Evolutionary conservation across 352 stramenopile genomes (phyloP), one percentile per base, ranked within the genome.

Genomic region (Albugo candida): DNA sequence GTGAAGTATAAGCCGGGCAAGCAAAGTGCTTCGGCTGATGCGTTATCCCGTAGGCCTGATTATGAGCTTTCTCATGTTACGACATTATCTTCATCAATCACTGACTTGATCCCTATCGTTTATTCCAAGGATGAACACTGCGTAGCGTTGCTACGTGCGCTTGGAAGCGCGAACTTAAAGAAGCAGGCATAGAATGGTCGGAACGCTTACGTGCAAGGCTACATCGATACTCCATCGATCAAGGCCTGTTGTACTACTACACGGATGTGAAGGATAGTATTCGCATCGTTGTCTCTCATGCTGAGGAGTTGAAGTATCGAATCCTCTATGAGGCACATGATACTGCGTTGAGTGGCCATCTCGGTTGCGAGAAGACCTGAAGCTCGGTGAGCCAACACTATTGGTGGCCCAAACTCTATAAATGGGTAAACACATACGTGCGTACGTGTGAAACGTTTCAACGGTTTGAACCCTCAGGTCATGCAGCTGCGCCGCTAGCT

Each of bases 1-100:
- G 49, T 58, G 0, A 4, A 54, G 1, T 61, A 65, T 48, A 61
- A 67, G 35, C 47, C 47, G 0, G 53, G 54, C 1, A 53, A 51
- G 0, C 35, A 19, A 5, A 65, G 58, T 16, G 45, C 63, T 11
- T 18, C 63, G 1, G 49, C 60, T 12, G 53, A 60, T 39, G 53
- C 53, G 0, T 14, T 69, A 2, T 61, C 58, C 5, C 45, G 52
- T 0, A 40, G 45, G 0, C 59, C 55, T 12, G 45, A 60, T 11
- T 43, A 43, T 43, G 17, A 43, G 3, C 8, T 43, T 8, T 8
- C 3, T 10, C 38, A 8, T 43, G 38, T 43, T 3, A 10, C 3
- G 20, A 43, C 8, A 10, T 8, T 43, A 8, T 3, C 8, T 3
- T 43, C 38, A 8, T 43, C 36, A 24, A 43, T 43, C 17, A 24